These are phyloP conservation scores for Yarrowia sp. DNA, from an alignment of 805 yeast species.

Conservation along the genomic window DNA sequence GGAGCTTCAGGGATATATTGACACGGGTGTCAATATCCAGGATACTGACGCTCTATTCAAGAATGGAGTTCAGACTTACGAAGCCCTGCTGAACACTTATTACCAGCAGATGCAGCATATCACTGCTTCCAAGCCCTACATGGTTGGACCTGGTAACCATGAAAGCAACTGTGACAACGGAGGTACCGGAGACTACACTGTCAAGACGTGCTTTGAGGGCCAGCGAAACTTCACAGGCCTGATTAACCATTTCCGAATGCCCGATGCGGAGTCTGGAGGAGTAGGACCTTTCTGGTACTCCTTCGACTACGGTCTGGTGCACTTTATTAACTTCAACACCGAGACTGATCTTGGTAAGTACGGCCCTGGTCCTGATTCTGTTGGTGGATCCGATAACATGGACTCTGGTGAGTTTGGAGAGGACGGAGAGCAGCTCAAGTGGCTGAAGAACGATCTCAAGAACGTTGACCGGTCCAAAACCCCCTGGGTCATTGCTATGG, in stretches of 20 bases:
- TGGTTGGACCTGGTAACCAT: conserved; percentile 48
- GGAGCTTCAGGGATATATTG: conserved; percentile 40
- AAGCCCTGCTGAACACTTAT: conserved; percentile 44
- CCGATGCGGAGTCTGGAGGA: conserved; percentile 46
- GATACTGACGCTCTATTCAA: conserved; percentile 21
- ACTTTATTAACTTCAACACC: conserved; percentile 47
- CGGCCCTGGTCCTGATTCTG: conserved; percentile 42
- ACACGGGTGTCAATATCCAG: conserved; percentile 32
- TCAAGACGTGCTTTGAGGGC: conserved; percentile 42
- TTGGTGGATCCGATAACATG: conserved; percentile 30
- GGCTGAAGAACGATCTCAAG: conserved; percentile 47
- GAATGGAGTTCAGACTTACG: conserved; percentile 41
- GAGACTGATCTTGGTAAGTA: conserved; percentile 48
- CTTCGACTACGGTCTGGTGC: conserved; percentile 49
- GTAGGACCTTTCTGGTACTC: conserved; percentile 49
- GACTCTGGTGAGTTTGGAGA: conserved; percentile 40
- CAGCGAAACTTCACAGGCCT: conserved; percentile 48
- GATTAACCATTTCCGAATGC: conserved; percentile 48
- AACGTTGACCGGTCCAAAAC: conserved; percentile 47
- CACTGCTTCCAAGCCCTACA: conserved; percentile 43
- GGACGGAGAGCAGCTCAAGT: conserved; percentile 46
- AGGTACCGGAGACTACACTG: conserved; percentile 37
- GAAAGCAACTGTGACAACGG: conserved; percentile 45
- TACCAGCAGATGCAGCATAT: conserved; percentile 43
- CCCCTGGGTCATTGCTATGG: conserved; percentile 47